Evolutionary conservation across 2,329 filamentous ascomycete species (phyloP), one percentile per base, ranked within the genome.

Genomic region (Venturia asperata): DNA sequence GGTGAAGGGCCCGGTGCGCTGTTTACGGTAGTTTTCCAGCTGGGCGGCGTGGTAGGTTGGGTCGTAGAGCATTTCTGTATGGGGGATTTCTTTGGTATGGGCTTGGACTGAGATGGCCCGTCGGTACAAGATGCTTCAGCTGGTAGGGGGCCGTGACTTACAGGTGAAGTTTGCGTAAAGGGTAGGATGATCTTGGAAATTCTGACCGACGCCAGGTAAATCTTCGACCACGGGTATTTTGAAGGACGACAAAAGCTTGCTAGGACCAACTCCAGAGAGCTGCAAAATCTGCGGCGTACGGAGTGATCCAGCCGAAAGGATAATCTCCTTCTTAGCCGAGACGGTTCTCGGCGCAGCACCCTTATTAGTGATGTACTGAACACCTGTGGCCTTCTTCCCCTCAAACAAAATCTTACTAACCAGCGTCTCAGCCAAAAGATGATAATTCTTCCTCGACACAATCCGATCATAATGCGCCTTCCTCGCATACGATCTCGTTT

Each of bases 241-340:
- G 45, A 67, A 66, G 47, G 67, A 66, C 17, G 68, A 47, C 2
- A 68, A 42, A 27, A 56, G 47, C 6, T 47, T 60, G 13, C 45
- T 19, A 10, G 61, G 64, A 1, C 66, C 66, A 55, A 67, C 61
- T 19, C 66, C 73, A 39, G 71, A 73, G 0, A 74, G 68, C 71
- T 72, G 72, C 10, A 73, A 66, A 6, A 74, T 68, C 61, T 74
- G 71, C 2, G 72, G 72, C 2, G 72, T 71, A 56, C 74, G 71
- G 61, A 70, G 71, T 0, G 69, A 69, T 17, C 73, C 72, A n/a
- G 71, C 70, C 42, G 68, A 70, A 9, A 73, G 39, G n/a, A 75
- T 72, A 2, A 74, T 71, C 62, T 75, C 73, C 43, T 72, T 74
- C 2, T 67, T 39, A 37, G 75, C 69, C n/a, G 69, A 69, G 2